Base-by-base conservation (phyloP, 202 grass and related monocot species). In the Zoysia matrella region DNA sequence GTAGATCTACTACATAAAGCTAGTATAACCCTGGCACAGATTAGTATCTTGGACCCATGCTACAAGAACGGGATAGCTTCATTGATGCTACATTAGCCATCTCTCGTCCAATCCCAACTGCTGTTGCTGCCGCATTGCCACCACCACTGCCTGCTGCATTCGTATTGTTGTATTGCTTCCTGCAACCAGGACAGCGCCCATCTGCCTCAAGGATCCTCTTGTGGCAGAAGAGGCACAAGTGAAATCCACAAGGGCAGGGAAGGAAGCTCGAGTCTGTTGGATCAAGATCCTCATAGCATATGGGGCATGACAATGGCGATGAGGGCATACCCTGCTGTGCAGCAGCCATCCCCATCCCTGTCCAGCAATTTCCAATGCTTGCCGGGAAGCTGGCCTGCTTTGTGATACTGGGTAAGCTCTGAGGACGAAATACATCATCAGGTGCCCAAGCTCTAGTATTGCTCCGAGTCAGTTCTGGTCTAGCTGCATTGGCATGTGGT, bases 41-140 rank as follows among this genome's bases (percentile, higher is more conserved):
- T 77, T 94, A 99, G 82, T 81, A 93, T 91, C 97, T 86, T 82
- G 89, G 85, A 87, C 80, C 90, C 85, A 92, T 91, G 84, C 97
- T 99, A 87, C 83, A 94, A 83, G 22, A 30, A 30, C 22, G 22
- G 22, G 22, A 30, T 30, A 30, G 22, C 22, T 30, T 30, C 22
- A 30, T 72, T 76, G 82, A 84, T 15, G 77, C 71, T 36, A 45
- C 56, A 82, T 82, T 91, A 3, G 80, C 77, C 51, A 84, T 85
- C 77, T 80, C 70, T 39, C 30, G 62, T 74, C 46, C 89, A 15
- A 77, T 79, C 41, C 18, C 84, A 41, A 77, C 83, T 67, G 56
- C 47, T 3, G 48, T 52, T 72, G 71, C 50, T 53, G 22, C 54
- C 30, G 47, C 67, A 50, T 72, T 14, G 13, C 78, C 66, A 12